These are phyloP conservation scores for Arachis stenosperma DNA, from an alignment of 306 rosid genomes.

Conservation along the genomic window DNA sequence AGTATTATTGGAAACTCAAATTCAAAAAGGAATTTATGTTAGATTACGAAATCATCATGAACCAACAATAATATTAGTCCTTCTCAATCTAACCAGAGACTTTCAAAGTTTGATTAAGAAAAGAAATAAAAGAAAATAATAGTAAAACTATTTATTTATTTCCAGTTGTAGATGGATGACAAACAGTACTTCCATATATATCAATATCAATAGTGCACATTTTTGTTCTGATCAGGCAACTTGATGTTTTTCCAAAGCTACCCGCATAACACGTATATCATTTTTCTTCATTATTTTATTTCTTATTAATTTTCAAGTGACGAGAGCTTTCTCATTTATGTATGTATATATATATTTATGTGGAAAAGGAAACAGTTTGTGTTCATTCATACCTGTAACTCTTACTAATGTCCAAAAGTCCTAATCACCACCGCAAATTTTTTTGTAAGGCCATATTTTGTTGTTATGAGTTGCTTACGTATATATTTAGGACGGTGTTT, in stretches of 20 bases:
- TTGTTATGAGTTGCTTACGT: not conserved
- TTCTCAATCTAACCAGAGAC: not conserved
- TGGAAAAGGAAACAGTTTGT: too few species aligned
- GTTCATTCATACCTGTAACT: not conserved
- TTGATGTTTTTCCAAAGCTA: not conserved
- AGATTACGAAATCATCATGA: not conserved
- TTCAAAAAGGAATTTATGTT: not conserved
- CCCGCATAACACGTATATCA: not conserved
- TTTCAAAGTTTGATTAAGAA: not conserved
- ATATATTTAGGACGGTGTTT: too few species aligned
- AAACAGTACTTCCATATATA: not conserved
- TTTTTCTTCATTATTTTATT: not conserved
- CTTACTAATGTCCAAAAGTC: not conserved
- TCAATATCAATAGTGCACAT: not conserved
- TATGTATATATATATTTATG: not conserved
- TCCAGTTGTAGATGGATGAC: not conserved
- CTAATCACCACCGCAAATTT: constrained; percentile 17
- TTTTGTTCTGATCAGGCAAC: constrained; percentile 8
- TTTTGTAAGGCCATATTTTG: not conserved
- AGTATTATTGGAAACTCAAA: not conserved
- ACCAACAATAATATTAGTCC: not conserved
- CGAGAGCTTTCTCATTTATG: too few species aligned
- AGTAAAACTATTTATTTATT: too few species aligned
- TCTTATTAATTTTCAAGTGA: not conserved
- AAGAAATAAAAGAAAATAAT: too few species aligned